Conservation (phyloP, 129 eudicot genomes). For the Dittrichia graveolens region DNA sequence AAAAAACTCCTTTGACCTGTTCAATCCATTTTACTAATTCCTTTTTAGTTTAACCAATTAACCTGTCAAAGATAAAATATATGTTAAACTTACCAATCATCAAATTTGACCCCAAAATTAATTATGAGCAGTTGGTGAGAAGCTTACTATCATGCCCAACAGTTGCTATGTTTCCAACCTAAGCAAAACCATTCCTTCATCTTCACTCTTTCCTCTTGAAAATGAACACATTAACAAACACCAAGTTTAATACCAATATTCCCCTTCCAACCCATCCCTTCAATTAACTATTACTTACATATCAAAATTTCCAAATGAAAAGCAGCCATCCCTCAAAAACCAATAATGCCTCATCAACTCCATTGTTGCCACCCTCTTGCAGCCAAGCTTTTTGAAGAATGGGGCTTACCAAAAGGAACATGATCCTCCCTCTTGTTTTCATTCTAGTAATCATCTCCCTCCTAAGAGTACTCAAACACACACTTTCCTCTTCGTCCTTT, state of each 20-base stretch:
- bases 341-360: slow-evolving; percentile 51
- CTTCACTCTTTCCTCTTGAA: slow-evolving; percentile 43
- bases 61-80: no score
- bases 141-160: slow-evolving; percentile 27
- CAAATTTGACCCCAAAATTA: no score
- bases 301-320: slow-evolving; percentile 10
- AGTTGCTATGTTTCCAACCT: slow-evolving; percentile 46
- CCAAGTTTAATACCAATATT: slow-evolving; percentile 9
- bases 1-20: no score
- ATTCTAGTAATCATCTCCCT: slow-evolving; percentile 48
- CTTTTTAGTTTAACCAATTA: no score
- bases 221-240: slow-evolving; percentile 31
- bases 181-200: slow-evolving; percentile 58
- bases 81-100: no score
- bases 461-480: slow-evolving; percentile 53
- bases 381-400: slow-evolving; percentile 21
- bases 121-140: slow-evolving; percentile 24
- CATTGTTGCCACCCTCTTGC: slow-evolving; percentile 26
- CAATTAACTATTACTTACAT: slow-evolving; percentile 11
- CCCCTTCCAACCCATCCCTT: slow-evolving; percentile 18
- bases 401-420: slow-evolving; percentile 47
- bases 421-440: slow-evolving; percentile 61
- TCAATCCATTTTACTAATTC: no score
- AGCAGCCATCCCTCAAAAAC: slow-evolving; percentile 22
- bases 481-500: slow-evolving; percentile 41